Evolutionary conservation across 225 moss, liverwort and hornwort species (phyloP).

Genomic region (Pseudisothecium myosuroides): DNA sequence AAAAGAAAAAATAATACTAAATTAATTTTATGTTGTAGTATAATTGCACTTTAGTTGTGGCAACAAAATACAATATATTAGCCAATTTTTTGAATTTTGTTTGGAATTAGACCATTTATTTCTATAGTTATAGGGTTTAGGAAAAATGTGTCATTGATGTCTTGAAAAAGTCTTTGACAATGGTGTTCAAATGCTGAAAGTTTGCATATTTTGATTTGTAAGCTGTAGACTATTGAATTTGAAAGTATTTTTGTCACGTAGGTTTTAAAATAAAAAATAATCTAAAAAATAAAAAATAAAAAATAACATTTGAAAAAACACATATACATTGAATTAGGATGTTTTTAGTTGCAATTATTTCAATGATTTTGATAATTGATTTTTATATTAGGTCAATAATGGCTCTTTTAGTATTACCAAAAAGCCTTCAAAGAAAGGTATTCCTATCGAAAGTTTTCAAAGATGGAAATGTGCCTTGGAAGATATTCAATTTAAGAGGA

Average conservation of each 20-base stretch:
- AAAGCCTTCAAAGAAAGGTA: not conserved
- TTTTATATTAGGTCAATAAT: not conserved
- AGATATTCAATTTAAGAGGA: not conserved
- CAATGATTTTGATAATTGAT: not conserved
- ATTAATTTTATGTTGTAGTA: not conserved
- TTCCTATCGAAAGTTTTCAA: not conserved
- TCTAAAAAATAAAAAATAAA: not conserved
- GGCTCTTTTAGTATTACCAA: not conserved
- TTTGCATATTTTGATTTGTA: not conserved
- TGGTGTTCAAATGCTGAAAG: accelerated
- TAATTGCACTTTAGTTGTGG: not conserved
- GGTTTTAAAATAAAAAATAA: not conserved
- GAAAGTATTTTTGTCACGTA: not conserved
- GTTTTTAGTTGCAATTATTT: not conserved
- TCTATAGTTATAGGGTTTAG: not conserved
- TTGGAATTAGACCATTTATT: not conserved
- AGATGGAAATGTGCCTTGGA: not conserved
- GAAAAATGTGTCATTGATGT: not conserved
- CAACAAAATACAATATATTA: not conserved
- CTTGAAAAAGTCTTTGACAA: not conserved
- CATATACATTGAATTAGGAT: not conserved
- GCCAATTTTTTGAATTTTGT: not conserved
- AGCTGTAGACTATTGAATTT: not conserved
- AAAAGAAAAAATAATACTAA: not conserved
- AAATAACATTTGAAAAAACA: not conserved